Base-by-base conservation (phyloP, 352 stramenopile genomes). In the Pilasporangium apinafurcum region DNA sequence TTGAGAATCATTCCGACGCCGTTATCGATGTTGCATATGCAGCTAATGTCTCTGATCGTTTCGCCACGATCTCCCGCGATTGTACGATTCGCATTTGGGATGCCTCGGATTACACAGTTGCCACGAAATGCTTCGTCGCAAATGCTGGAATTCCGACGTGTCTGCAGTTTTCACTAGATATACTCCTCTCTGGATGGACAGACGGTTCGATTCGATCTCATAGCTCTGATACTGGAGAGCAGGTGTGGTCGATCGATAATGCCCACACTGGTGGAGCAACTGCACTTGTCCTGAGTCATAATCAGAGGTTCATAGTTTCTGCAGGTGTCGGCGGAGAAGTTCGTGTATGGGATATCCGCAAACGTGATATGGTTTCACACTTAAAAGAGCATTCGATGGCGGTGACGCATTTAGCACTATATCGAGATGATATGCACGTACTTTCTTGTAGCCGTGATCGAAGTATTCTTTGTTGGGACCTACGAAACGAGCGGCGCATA, bases 331-430 rank as follows among this genome's bases (percentile, higher is more conserved):
- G 74, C 4, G 92, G 92, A 16, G 90, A 96, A 39, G 80, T 97
- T 8, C 78, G 92, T 8, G 85, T 98, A 37, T 98, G 92, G 92
- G 91, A 98, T 56, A 70, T 97, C 39, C 80, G 90, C 48, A 92
- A 79, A 38, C 73, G 91, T 18, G 78, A 95, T 62, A 69, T 96
- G 54, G 68, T 97, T 8, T 90, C 76, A 8, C 86, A 97, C 48
- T 53, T 97, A 8, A 97, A 96, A 53, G 86, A 97, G 49, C 91
- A 97, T 59, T 83, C 86, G 35, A 85, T 92, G 67, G 43, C 63
- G 0, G 85, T 97, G 20, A 92, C 82, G 13, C 57, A 62, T 14
- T 61, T 97, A 17, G 83, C 67, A n/a, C 59, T 97, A 1, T 97
- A 87, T 58, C 59, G 77, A 5, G 91, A 97, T 63, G 89, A 97